Percentiles rank a stretch among this genome's conserved stretches.
These are phyloP conservation scores for Microsporum canis DNA, from an alignment of 2,329 filamentous ascomycete species.

Conservation along the genomic window DNA sequence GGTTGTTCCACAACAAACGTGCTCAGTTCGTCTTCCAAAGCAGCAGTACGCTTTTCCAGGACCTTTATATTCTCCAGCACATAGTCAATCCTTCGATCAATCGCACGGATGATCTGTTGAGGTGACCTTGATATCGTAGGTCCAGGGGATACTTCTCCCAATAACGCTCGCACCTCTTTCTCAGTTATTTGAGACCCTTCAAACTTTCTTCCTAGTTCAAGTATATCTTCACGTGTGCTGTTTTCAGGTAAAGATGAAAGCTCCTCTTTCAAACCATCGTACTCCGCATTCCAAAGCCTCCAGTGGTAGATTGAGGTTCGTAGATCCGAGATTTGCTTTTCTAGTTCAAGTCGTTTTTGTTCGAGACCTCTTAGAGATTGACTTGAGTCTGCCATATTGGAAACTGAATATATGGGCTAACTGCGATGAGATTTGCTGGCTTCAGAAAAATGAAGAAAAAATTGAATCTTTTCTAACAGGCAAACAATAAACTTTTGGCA, in stretches of 20 bases:
- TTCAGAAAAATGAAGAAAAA: neutral
- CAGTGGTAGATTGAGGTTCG: constrained; percentile 70
- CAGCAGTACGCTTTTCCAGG: constrained; percentile 59
- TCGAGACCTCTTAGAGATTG: constrained; percentile 50
- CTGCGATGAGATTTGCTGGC: too few relatives aligned
- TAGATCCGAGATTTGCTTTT: constrained; percentile 63
- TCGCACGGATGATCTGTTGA: constrained; percentile 54
- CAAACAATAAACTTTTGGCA: neutral
- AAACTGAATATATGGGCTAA: neutral
- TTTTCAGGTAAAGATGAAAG: constrained; percentile 47
- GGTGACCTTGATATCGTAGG: constrained; percentile 39
- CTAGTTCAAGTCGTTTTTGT: constrained; percentile 60
- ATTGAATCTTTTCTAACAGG: neutral
- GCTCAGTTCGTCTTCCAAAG: constrained; percentile 58
- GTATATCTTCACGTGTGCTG: constrained; percentile 44
- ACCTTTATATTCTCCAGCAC: constrained; percentile 69
- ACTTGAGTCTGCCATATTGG: constrained; percentile 11
- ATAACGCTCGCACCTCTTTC: constrained; percentile 45
- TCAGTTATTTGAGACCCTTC: constrained; percentile 34
- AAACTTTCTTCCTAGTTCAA: constrained; percentile 36
- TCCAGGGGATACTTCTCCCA: constrained; percentile 32
- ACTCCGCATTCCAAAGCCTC: constrained; percentile 84
- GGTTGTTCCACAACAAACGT: constrained; percentile 50
- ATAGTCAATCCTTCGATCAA: constrained; percentile 75
- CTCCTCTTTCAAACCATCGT: constrained; percentile 78